phyloP scores from a whole-genome alignment of 768 basidiomycete species.

The Kockovaella imperatae region DNA sequence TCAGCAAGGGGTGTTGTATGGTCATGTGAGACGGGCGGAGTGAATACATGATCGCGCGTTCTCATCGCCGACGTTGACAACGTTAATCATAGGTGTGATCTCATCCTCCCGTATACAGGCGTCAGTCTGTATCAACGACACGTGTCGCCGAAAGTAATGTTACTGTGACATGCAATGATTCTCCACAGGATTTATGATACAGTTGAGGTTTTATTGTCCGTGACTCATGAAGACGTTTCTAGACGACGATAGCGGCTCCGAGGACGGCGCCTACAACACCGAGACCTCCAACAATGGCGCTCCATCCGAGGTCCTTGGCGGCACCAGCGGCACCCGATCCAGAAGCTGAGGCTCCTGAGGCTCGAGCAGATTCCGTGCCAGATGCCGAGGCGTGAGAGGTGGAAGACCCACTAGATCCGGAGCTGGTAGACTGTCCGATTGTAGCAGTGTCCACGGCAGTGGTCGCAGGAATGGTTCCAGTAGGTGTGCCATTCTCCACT shows the following conservation, averaged over 20 bases:
- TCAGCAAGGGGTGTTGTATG: background rate
- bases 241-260: constrained; percentile 14
- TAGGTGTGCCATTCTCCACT: constrained; percentile 62
- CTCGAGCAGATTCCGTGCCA: constrained; percentile 11
- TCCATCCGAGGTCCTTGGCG: constrained; percentile 14
- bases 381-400: constrained; percentile 14
- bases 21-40: background rate
- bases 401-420: constrained; percentile 20
- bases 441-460: constrained; percentile 62
- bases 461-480: constrained; percentile 50
- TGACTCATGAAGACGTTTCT: no score
- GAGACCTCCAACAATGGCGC: constrained; percentile 24
- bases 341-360: constrained; percentile 8
- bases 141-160: no score
- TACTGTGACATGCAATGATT: no score
- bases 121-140: no score
- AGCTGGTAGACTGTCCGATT: constrained; percentile 41
- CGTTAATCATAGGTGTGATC: no score
- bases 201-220: no score
- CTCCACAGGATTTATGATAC: no score
- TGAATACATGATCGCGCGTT: no score
- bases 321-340: constrained; percentile 9
- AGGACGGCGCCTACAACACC: constrained; percentile 34
- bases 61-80: no score
- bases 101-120: no score